Percentiles rank a stretch among this genome's conserved stretches.
phyloP scores from a whole-genome alignment of 805 yeast species.

The Schwanniomyces sp. region DNA sequence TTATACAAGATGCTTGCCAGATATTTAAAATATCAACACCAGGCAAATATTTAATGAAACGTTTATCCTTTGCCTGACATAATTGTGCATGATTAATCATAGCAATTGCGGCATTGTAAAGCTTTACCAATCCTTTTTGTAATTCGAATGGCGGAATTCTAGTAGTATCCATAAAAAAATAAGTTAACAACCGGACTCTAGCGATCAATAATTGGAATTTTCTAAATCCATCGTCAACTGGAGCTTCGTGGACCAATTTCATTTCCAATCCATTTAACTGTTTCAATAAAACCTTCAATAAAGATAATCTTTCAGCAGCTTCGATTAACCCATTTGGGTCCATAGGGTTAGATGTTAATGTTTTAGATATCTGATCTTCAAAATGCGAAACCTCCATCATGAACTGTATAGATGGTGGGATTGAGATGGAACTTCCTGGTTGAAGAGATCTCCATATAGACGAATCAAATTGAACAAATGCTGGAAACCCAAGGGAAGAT shows the following conservation, averaged over 20 bases:
- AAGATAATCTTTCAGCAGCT: conserved; percentile 70
- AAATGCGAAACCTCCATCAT: conserved; percentile 83
- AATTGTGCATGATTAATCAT: conserved; percentile 65
- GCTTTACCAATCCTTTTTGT: conserved; percentile 69
- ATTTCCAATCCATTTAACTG: conserved; percentile 79
- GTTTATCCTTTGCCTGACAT: conserved; percentile 58
- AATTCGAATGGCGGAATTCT: conserved; percentile 57
- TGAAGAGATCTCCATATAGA: conserved; percentile 57
- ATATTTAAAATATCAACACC: conserved; percentile 76
- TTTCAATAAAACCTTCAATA: conserved; percentile 65
- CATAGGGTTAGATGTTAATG: conserved; percentile 67
- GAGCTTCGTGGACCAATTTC: conserved; percentile 40
- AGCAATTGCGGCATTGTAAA: conserved; percentile 77
- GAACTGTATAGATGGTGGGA: conserved; percentile 64
- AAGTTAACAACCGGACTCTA: conserved; percentile 78
- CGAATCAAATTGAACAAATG: conserved; percentile 82
- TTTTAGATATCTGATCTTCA: conserved; percentile 80
- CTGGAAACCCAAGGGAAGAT: conserved; percentile 91
- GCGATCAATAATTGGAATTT: conserved; percentile 69
- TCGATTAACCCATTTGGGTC: conserved; percentile 67
- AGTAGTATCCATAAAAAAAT: conserved; percentile 71
- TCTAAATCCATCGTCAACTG: conserved; percentile 61
- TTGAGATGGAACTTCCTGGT: conserved; percentile 41
- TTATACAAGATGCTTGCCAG: conserved; percentile 91
- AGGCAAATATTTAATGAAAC: conserved; percentile 76